A percentile compares a stretch with the other conserved stretches of the same genome.
Evolutionary conservation across 768 basidiomycete genomes (phyloP).

Genomic region (Albatrellus ellisii): DNA sequence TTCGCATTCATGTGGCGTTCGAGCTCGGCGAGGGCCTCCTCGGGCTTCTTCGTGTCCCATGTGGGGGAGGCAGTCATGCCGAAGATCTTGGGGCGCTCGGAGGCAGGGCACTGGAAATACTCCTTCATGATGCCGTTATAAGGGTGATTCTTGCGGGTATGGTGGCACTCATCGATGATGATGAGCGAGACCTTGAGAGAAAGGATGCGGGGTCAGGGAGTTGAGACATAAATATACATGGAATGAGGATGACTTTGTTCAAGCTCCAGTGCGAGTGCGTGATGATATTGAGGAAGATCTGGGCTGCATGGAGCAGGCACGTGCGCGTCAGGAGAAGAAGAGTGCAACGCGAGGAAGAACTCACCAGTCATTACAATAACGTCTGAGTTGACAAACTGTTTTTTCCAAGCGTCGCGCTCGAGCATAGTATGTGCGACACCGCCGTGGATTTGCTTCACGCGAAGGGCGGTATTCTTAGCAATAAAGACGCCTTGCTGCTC

Average conservation of each 20-base stretch:
- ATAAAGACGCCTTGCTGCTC: conserved; percentile 70
- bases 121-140: conserved; percentile 47
- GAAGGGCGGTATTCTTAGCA: conserved; percentile 45
- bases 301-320: conserved; percentile 32
- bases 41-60: conserved; percentile 63
- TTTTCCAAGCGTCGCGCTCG: conserved; percentile 51
- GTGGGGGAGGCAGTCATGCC: conserved; percentile 91
- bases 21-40: conserved; percentile 44
- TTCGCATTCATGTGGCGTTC: conserved; percentile 65
- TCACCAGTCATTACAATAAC: conserved; percentile 81
- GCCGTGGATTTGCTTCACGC: conserved; percentile 58
- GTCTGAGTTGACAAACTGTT: conserved; percentile 48
- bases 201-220: background rate
- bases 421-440: conserved; percentile 58
- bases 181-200: conserved; percentile 37
- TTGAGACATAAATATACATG: background rate
- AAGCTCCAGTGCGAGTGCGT: conserved; percentile 76
- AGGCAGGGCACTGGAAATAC: conserved; percentile 31
- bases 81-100: conserved; percentile 66
- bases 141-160: conserved; percentile 41
- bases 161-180: conserved; percentile 47
- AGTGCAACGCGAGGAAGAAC: conserved; percentile 4
- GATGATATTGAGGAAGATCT: conserved; percentile 70
- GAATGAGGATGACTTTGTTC: conserved; percentile 29
- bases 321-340: conserved; percentile 5